phyloP scores from a whole-genome alignment of 2,329 filamentous ascomycete genomes.

The Ophiocordyceps camponoti-saundersi region DNA sequence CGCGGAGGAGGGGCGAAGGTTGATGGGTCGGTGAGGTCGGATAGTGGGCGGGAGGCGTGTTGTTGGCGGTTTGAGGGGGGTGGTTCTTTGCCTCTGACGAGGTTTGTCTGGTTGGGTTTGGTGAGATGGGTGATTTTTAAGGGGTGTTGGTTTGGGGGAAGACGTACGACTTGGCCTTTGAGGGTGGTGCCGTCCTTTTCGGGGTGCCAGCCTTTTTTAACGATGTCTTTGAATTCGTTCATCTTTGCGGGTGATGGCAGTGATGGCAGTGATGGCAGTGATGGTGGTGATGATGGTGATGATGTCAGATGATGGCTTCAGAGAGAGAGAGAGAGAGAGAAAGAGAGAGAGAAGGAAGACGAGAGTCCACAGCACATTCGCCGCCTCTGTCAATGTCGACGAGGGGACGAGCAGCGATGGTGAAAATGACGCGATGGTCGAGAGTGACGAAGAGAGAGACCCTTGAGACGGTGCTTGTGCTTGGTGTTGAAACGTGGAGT shows the following conservation, averaged over 20 bases:
- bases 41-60: slow-evolving; percentile 41
- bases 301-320: background rate
- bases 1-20: slow-evolving; percentile 72
- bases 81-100: slow-evolving; percentile 18
- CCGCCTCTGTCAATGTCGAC: too few relatives aligned
- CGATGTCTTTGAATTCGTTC: slow-evolving; percentile 28
- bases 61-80: slow-evolving; percentile 4
- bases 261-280: background rate
- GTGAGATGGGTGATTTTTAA: background rate
- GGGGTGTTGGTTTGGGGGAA: background rate
- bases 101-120: background rate
- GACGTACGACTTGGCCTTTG: slow-evolving; percentile 25
- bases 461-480: too few relatives aligned
- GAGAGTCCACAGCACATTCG: too few relatives aligned
- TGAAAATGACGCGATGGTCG: too few relatives aligned
- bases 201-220: slow-evolving; percentile 36
- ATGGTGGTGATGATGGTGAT: background rate
- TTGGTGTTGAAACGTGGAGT: too few relatives aligned
- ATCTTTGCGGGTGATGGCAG: slow-evolving; percentile 12
- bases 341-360: too few relatives aligned
- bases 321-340: background rate
- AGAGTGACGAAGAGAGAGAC: too few relatives aligned
- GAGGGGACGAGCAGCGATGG: too few relatives aligned
- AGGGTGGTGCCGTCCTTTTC: slow-evolving; percentile 21
- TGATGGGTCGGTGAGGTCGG: slow-evolving; percentile 55